Percentiles rank a stretch among this genome's conserved stretches.
These are phyloP conservation scores for Psilocybe cyanescens DNA, from an alignment of 768 basidiomycete genomes.

Conservation along the genomic window DNA sequence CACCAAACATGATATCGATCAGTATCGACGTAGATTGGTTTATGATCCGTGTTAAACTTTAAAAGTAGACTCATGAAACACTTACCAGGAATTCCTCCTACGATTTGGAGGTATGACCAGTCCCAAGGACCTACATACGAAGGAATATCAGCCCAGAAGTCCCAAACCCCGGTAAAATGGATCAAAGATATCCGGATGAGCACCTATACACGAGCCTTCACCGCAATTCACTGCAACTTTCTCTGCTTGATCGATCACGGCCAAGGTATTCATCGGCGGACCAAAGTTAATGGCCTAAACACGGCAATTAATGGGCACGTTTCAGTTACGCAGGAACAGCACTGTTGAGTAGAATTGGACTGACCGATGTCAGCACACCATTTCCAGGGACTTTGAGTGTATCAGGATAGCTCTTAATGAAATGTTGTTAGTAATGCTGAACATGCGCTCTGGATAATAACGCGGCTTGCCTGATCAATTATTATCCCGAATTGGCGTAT, in stretches of 20 bases:
- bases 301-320: background rate
- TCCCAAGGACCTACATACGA: conserved; percentile 26
- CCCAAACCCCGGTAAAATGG: background rate
- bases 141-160: background rate
- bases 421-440: background rate
- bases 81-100: conserved; percentile 26
- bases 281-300: conserved; percentile 55
- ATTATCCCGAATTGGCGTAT: conserved; percentile 55
- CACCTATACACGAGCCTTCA: conserved; percentile 50
- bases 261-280: conserved; percentile 41
- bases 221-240: conserved; percentile 63
- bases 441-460: background rate
- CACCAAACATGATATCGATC: background rate
- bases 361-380: conserved; percentile 61
- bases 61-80: background rate
- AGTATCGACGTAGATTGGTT: no score
- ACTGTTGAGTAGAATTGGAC: conserved; percentile 16
- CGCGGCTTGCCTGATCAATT: conserved; percentile 53
- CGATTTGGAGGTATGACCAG: conserved; percentile 25
- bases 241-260: conserved; percentile 44
- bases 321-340: background rate
- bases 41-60: background rate
- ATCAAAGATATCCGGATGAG: conserved; percentile 4
- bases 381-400: conserved; percentile 56
- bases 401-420: conserved; percentile 55